These are phyloP conservation scores for Candida endomychidarum DNA, from an alignment of 805 yeast species.

Conservation along the genomic window DNA sequence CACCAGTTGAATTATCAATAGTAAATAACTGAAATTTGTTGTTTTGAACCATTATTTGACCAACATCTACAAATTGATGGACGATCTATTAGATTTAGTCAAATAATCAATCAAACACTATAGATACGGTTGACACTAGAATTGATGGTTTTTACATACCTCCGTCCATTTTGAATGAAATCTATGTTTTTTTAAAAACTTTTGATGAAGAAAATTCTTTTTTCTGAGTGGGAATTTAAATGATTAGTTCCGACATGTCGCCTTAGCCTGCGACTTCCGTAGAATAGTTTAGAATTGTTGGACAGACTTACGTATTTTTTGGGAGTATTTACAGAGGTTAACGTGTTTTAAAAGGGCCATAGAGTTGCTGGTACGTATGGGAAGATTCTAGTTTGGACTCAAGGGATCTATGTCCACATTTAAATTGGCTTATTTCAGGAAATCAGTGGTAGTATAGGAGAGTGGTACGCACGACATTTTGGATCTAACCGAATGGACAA, in stretches of 20 bases:
- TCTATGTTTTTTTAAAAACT: slow-evolving; percentile 5
- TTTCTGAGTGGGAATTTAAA: slow-evolving; percentile 8
- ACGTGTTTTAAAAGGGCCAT: too few species aligned
- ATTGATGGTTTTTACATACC: slow-evolving; percentile 43
- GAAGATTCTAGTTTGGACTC: too few species aligned
- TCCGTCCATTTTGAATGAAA: slow-evolving; percentile 51
- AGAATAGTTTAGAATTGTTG: slow-evolving; percentile 2
- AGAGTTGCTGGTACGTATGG: too few species aligned
- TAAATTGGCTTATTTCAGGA: too few species aligned
- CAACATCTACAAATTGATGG: background rate
- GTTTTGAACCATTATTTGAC: background rate
- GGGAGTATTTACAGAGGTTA: too few species aligned
- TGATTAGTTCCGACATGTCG: slow-evolving; percentile 8
- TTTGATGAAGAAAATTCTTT: slow-evolving; percentile 4
- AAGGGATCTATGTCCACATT: too few species aligned
- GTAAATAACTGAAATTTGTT: background rate
- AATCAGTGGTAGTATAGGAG: too few species aligned
- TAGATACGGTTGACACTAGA: background rate
- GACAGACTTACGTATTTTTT: too few species aligned
- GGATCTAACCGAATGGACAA: too few species aligned
- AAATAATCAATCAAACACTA: background rate
- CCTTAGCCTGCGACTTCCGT: background rate
- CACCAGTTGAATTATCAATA: too few species aligned
- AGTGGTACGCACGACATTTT: too few species aligned
- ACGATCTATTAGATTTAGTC: background rate